These are phyloP conservation scores for Capsicum pubescens DNA, from an alignment of 257 asterid species.

Conservation along the genomic window DNA sequence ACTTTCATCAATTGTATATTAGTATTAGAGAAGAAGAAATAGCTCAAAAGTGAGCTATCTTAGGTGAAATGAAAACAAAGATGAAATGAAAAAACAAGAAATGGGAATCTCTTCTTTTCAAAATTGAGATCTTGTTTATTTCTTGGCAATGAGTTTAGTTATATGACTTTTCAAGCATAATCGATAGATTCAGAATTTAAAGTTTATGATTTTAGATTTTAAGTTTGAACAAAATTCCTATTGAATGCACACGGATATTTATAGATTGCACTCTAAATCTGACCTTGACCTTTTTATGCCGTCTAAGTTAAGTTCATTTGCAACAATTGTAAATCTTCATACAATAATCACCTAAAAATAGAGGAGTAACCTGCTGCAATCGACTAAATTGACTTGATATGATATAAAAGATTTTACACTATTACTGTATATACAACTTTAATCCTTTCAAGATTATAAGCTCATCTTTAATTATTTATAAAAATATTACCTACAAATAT, in stretches of 20 bases:
- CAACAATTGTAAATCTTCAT: not conserved
- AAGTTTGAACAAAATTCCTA: not conserved
- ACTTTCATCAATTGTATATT: slow-evolving; percentile 31
- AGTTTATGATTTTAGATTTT: not conserved
- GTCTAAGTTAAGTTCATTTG: not conserved
- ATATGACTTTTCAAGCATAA: too few relatives aligned
- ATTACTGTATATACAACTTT: too few relatives aligned
- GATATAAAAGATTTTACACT: not conserved
- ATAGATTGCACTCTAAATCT: not conserved
- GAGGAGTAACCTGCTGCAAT: not conserved
- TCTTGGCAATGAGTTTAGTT: not conserved
- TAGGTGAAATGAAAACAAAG: not conserved
- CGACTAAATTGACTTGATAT: not conserved
- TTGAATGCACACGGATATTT: too few relatives aligned
- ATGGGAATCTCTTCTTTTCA: not conserved
- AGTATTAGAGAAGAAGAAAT: slow-evolving; percentile 22
- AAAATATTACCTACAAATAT: not conserved
- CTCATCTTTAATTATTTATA: not conserved
- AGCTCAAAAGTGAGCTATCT: slow-evolving; percentile 30
- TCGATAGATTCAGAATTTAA: not conserved
- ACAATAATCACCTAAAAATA: too few relatives aligned
- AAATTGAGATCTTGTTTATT: not conserved
- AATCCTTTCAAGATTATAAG: not conserved
- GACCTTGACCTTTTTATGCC: not conserved
- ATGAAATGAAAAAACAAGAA: slow-evolving; percentile 14